Conservation (phyloP, 345 rosid species). For the Leavenworthia alabamica region DNA sequence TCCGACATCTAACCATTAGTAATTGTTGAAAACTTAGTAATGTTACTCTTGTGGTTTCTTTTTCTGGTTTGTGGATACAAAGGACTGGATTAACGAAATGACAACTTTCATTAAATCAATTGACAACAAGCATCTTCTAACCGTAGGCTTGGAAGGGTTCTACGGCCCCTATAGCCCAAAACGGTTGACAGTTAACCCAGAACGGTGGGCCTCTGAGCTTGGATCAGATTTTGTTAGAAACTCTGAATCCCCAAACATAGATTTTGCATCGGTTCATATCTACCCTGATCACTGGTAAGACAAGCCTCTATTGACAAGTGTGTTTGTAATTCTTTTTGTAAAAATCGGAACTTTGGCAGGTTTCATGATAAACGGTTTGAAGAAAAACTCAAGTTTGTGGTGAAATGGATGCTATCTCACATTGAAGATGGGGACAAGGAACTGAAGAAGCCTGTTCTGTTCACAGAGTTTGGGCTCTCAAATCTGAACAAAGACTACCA, state of each 20-base stretch:
- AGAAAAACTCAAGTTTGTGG: slow-evolving; percentile 52
- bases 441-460: slow-evolving; percentile 72
- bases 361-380: slow-evolving; percentile 54
- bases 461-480: slow-evolving; percentile 81
- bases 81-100: slow-evolving; percentile 93
- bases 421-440: slow-evolving; percentile 78
- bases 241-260: slow-evolving; percentile 49
- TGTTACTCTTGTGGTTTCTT: neutral
- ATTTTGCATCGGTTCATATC: slow-evolving; percentile 88
- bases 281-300: slow-evolving; percentile 93
- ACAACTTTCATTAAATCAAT: slow-evolving; percentile 73
- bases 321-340: neutral
- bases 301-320: slow-evolving; percentile 15
- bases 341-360: slow-evolving; percentile 36
- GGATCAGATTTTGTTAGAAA: slow-evolving; percentile 88
- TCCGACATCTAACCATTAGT: neutral
- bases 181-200: slow-evolving; percentile 67
- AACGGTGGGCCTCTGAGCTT: slow-evolving; percentile 67
- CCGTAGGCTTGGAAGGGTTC: slow-evolving; percentile 93
- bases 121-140: slow-evolving; percentile 76
- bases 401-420: slow-evolving; percentile 86
- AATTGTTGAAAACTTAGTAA: neutral
- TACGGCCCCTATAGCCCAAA: slow-evolving; percentile 84
- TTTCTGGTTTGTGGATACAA: slow-evolving; percentile 28
- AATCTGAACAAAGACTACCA: slow-evolving; percentile 63